phyloP scores from a whole-genome alignment of 768 basidiomycete species.

The Lactarius akahatsu region DNA sequence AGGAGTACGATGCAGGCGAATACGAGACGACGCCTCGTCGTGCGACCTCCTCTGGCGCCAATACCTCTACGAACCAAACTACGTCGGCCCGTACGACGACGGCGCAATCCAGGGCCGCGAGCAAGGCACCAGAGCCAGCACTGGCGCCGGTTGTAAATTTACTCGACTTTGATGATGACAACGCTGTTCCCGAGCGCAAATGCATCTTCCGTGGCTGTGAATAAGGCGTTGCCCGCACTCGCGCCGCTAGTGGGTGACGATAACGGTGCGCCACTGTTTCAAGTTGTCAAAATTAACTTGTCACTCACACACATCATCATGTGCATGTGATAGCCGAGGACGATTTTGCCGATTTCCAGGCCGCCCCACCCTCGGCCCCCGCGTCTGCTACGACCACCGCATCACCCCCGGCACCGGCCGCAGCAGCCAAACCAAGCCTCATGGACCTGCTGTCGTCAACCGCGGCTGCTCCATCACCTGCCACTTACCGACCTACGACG shows the following conservation, averaged over 20 bases:
- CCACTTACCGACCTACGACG: background rate
- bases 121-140: constrained; percentile 47
- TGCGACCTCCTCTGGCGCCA: constrained; percentile 41
- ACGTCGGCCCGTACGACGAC: constrained; percentile 35
- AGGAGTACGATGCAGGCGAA: constrained; percentile 96
- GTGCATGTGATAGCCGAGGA: constrained; percentile 44
- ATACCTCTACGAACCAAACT: constrained; percentile 36
- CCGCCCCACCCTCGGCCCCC: constrained; percentile 56
- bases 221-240: constrained; percentile 58
- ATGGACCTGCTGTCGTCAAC: constrained; percentile 19
- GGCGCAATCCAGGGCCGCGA: constrained; percentile 19
- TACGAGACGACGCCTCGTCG: constrained; percentile 62
- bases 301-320: background rate
- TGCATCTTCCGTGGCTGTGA: constrained; percentile 35
- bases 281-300: background rate
- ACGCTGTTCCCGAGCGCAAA: constrained; percentile 35
- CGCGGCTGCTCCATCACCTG: background rate
- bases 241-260: constrained; percentile 28
- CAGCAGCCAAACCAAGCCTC: constrained; percentile 12
- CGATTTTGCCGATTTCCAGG: constrained; percentile 86
- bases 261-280: constrained; percentile 29
- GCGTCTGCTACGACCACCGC: constrained; percentile 48
- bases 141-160: constrained; percentile 54
- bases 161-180: constrained; percentile 77
- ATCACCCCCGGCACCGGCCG: constrained; percentile 29